Base-by-base conservation (phyloP, 768 basidiomycete species). In the Boletus rufocinnamomeus region DNA sequence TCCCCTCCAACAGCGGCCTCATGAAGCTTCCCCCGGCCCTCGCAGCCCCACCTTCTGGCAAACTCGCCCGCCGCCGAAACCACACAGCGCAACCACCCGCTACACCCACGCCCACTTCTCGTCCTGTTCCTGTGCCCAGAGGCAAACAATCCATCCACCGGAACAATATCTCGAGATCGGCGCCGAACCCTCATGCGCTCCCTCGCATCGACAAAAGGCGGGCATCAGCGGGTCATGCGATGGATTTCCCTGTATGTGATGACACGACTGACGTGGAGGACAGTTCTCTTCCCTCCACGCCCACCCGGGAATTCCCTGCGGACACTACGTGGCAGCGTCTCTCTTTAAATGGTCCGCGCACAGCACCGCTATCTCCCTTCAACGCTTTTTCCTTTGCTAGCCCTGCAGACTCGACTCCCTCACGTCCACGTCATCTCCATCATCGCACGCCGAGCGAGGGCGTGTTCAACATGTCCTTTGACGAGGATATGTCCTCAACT, bases 381-480 rank as follows among this genome's bases (percentile, higher is more conserved):
- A 59, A 70, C 41, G 58, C 59, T 1, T 82, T 81, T 66, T 76
- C 82, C 0, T 82, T 84, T 62, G 63, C 68, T 52, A 47, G 54
- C 28, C 60, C 52, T n/a, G 57, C 60, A 21, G 68, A 65, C 47
- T 69, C 72, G 16, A 77, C 75, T n/a, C 76, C 82, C 3, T 72
- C 76, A 2, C 66, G 62, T 6, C 16, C 66, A 54, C 76, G 77
- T 44, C 75, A 74, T 53, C 65, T 77, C 51, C 86, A 89, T 66
- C 75, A 71, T 43, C 82, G 88, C 55, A 77, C 81, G 7, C 88
- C 89, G 9, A 89, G 86, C 68, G 89, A 90, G 50, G 85, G 86
- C 38, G 76, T 91, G n/a, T 91, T 90, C 71, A 72, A 78, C 68
- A 84, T 91, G 82, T 87, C 85, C 50, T 85, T 87, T 48, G 88